These are phyloP conservation scores for Gaultheria prostrata DNA, from an alignment of 148 eudicot species.

Conservation along the genomic window DNA sequence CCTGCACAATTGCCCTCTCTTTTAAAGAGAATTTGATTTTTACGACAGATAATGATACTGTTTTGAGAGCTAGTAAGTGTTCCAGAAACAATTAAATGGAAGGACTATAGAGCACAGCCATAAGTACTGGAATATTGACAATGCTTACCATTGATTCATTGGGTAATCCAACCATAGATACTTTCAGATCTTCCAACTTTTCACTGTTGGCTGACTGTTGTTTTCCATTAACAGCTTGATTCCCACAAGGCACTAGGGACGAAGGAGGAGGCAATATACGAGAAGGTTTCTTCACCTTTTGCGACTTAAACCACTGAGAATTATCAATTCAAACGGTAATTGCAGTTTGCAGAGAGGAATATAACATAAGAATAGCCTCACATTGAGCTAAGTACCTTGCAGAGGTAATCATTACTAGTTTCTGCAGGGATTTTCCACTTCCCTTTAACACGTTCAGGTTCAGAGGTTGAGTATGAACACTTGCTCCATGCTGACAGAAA, in stretches of 20 bases:
- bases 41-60: constrained; percentile 8
- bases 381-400: constrained; percentile 51
- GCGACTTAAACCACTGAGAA: constrained; percentile 83
- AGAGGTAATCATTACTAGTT: constrained; percentile 67
- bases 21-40: constrained; percentile 11
- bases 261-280: constrained; percentile 63
- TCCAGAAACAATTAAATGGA: not conserved
- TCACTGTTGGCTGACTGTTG: constrained; percentile 53
- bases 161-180: constrained; percentile 57
- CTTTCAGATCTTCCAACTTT: constrained; percentile 63
- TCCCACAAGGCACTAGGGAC: constrained; percentile 40
- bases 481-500: constrained; percentile 90
- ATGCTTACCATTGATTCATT: constrained; percentile 54
- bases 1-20: constrained; percentile 37
- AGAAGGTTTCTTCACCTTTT: constrained; percentile 59
- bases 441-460: constrained; percentile 74
- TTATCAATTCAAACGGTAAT: constrained; percentile 18
- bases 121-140: constrained; percentile 11
- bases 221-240: constrained; percentile 40
- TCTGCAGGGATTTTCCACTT: constrained; percentile 89
- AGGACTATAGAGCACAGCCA: not conserved
- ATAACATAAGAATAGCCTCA: constrained; percentile 9
- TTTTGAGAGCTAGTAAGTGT: not conserved
- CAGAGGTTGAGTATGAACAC: constrained; percentile 71
- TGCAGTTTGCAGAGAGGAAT: constrained; percentile 4